Base-by-base conservation (phyloP, 2,329 filamentous ascomycete genomes). In the Hymenoscyphus fraxineus region DNA sequence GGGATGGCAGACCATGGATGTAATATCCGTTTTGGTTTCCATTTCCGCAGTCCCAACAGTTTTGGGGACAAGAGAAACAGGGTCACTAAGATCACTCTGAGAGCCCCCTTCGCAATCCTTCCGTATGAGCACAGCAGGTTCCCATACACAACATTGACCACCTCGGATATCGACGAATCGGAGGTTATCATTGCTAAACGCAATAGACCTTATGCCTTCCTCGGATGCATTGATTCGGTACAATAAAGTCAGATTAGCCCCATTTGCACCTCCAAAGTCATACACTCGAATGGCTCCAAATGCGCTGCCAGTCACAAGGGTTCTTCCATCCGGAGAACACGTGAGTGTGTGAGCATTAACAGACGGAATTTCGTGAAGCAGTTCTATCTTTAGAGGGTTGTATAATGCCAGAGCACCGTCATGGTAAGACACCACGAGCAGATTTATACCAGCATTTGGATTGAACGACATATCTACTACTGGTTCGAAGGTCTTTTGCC, bases 141-240 rank as follows among this genome's bases (percentile, higher is more conserved):
- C 76, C 77, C 77, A 79, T 2, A 78, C 69, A n/a, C 73, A 69
- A 54, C 70, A 75, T 58, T 75, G 73, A 2, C 66, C 68, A 13
- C 69, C 70, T 56, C 71, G 69, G 7, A 78, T 69, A 54, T 78
- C 75, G 51, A 76, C 55, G 61, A 78, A 72, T 6, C 74, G 73
- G 7, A 71, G 63, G 19, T 73, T 70, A 60, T 78, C 75, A 10
- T 61, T 54, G 62, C 68, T 75, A 51, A 78, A 78, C 2, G 68
- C 66, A 10, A 79, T 60, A 0, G 61, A 67, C 44, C 67, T 66
- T 22, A 78, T 74, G 0, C 64, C 56, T 31, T 73, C 67, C 2
- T 75, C 73, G 5, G 68, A 62, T 0, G 71, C 66, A 40, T 72
- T 72, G 35, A 75, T 75, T 15, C 72, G 69, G 64, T 78, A 78